These are phyloP conservation scores for Cystobasidium sp. DNA, from an alignment of 1,284 basidiomycete genomes.

Conservation along the genomic window DNA sequence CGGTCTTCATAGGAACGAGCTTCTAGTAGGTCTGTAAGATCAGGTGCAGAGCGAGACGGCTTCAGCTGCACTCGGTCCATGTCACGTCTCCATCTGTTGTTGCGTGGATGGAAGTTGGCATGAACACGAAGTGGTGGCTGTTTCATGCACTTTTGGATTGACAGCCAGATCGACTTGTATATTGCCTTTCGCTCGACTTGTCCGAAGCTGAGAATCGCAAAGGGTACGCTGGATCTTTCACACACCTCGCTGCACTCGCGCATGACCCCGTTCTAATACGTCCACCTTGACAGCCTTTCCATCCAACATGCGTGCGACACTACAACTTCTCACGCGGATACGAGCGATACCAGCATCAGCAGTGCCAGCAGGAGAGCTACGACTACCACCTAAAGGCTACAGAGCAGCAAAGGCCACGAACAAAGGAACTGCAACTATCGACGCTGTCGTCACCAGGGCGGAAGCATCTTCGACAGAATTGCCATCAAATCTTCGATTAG, in stretches of 20 bases:
- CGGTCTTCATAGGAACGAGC: slow-evolving; percentile 2
- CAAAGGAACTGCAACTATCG: slow-evolving; percentile 5
- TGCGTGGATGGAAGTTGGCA: not conserved
- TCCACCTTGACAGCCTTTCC: not conserved
- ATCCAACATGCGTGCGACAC: slow-evolving; percentile 22
- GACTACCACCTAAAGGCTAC: slow-evolving; percentile 20
- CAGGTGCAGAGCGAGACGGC: slow-evolving; percentile 39
- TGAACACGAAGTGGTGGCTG: not conserved
- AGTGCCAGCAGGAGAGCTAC: slow-evolving; percentile 21
- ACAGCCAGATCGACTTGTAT: not conserved
- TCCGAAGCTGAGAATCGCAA: no score
- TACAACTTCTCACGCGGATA: slow-evolving; percentile 34
- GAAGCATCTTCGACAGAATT: slow-evolving; percentile 6
- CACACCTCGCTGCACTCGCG: no score
- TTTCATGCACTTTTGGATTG: no score
- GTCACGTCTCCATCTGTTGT: slow-evolving; percentile 1
- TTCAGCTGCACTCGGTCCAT: slow-evolving; percentile 37
- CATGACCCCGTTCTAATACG: no score
- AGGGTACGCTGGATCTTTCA: no score
- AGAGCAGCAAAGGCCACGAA: slow-evolving; percentile 14
- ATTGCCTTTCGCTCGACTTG: slow-evolving; percentile 4
- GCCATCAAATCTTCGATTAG: slow-evolving; percentile 48
- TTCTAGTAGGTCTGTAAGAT: slow-evolving; percentile 35
- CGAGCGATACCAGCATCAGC: slow-evolving; percentile 31
- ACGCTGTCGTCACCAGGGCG: not conserved